Conservation (phyloP, 129 eudicot species). For the Sambucus nigra region DNA sequence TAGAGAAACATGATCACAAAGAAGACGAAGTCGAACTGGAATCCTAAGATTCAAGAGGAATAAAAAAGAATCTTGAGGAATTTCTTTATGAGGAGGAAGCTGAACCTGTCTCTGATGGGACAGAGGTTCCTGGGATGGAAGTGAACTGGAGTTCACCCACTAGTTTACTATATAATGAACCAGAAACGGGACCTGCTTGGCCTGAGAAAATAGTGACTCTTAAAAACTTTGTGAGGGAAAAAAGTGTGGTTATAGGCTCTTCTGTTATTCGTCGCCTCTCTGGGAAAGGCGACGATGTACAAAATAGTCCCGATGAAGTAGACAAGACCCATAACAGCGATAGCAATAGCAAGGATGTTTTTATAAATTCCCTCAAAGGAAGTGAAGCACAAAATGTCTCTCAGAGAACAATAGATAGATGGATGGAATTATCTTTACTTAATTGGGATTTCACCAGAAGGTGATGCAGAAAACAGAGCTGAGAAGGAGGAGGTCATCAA, state of each 20-base stretch:
- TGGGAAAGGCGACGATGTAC: slow-evolving; percentile 27
- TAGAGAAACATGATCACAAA: slow-evolving; percentile 3
- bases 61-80: not conserved
- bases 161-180: not conserved
- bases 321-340: slow-evolving; percentile 6
- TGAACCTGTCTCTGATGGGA: slow-evolving; percentile 38
- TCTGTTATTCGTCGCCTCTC: slow-evolving; percentile 40
- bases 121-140: slow-evolving; percentile 31
- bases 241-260: slow-evolving; percentile 37
- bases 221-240: slow-evolving; percentile 32
- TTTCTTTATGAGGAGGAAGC: slow-evolving; percentile 26
- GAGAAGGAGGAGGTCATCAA: slow-evolving; percentile 13
- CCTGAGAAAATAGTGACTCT: slow-evolving; percentile 42
- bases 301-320: slow-evolving; percentile 17
- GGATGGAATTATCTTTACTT: too few relatives aligned
- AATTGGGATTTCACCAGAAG: too few relatives aligned
- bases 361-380: slow-evolving; percentile 12
- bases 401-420: slow-evolving; percentile 11
- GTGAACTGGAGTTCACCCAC: slow-evolving; percentile 7
- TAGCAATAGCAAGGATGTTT: slow-evolving; percentile 2
- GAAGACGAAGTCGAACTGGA: slow-evolving; percentile 11
- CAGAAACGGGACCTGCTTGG: slow-evolving; percentile 25
- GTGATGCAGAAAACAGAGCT: slow-evolving; percentile 21
- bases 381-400: slow-evolving; percentile 17
- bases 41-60: slow-evolving; percentile 4